phyloP scores from a whole-genome alignment of 306 rosid species.

The Carpinus fangiana region DNA sequence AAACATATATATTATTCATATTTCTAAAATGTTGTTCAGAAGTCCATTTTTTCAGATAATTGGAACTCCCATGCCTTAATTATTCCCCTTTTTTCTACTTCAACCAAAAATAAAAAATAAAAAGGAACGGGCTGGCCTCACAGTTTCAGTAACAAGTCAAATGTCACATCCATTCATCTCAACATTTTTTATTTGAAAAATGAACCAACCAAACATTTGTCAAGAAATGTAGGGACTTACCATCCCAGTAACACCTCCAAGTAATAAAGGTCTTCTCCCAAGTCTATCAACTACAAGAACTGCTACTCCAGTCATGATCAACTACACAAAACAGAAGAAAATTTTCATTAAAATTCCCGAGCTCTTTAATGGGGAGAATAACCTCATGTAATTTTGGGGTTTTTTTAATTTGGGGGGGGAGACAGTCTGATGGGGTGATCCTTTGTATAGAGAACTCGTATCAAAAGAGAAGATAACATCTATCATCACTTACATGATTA shows the following conservation, averaged over 20 bases:
- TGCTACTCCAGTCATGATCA: conserved; percentile 89
- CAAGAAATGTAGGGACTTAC: conserved; percentile 46
- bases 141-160: conserved; percentile 19
- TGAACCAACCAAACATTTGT: background rate
- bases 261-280: conserved; percentile 94
- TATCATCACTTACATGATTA: background rate
- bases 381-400: background rate
- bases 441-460: no score
- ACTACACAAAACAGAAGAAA: conserved; percentile 44
- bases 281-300: conserved; percentile 78
- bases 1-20: background rate
- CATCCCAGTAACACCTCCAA: conserved; percentile 92
- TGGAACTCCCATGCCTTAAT: conserved; percentile 10
- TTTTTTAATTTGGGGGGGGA: background rate
- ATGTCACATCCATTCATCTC: background rate
- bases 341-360: background rate
- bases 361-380: background rate
- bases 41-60: conserved; percentile 13
- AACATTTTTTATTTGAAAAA: conserved; percentile 18
- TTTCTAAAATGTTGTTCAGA: conserved; percentile 1
- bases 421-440: no score
- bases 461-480: background rate
- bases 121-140: conserved; percentile 1
- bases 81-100: conserved; percentile 11
- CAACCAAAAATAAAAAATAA: background rate